These are phyloP conservation scores for Coemansia sp. DNA, from an alignment of 192 early-diverging fungal genomes.

Conservation along the genomic window DNA sequence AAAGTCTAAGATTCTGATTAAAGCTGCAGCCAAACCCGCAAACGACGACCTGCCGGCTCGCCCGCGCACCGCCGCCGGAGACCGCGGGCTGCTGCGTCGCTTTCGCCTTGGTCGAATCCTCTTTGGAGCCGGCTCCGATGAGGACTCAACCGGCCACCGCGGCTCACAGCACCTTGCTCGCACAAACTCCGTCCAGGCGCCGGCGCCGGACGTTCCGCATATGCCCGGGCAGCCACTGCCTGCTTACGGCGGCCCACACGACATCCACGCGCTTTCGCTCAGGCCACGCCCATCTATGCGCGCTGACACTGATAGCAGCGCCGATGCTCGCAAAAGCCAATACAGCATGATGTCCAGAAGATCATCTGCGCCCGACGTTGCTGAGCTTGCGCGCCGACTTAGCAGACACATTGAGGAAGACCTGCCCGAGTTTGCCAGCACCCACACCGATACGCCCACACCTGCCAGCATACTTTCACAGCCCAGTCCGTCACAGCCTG, in stretches of 20 bases:
- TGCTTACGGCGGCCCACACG: background rate
- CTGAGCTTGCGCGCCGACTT: slow-evolving; percentile 23
- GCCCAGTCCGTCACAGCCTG: background rate
- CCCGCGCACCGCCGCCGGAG: slow-evolving; percentile 49
- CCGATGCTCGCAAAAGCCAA: slow-evolving; percentile 34
- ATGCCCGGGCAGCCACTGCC: slow-evolving; percentile 7
- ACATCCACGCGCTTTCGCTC: background rate
- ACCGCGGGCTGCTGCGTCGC: slow-evolving; percentile 39
- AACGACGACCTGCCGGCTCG: slow-evolving; percentile 23
- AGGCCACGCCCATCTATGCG: background rate
- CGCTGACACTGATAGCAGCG: background rate
- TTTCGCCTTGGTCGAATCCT: slow-evolving; percentile 50
- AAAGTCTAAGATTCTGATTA: slow-evolving; percentile 45
- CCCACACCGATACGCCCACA: background rate
- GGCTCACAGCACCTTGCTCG: slow-evolving; percentile 18
- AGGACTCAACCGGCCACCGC: background rate
- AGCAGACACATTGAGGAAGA: slow-evolving; percentile 17
- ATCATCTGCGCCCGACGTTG: slow-evolving; percentile 48
- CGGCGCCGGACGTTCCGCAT: slow-evolving; percentile 11
- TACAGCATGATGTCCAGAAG: slow-evolving; percentile 41
- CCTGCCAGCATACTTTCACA: background rate
- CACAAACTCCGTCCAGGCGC: slow-evolving; percentile 38
- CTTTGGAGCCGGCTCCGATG: slow-evolving; percentile 24
- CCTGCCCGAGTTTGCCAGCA: background rate
- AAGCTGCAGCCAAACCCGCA: slow-evolving; percentile 27